Evolutionary conservation across 2,329 filamentous ascomycete genomes (phyloP).

Genomic region (Nothopassalora personata): DNA sequence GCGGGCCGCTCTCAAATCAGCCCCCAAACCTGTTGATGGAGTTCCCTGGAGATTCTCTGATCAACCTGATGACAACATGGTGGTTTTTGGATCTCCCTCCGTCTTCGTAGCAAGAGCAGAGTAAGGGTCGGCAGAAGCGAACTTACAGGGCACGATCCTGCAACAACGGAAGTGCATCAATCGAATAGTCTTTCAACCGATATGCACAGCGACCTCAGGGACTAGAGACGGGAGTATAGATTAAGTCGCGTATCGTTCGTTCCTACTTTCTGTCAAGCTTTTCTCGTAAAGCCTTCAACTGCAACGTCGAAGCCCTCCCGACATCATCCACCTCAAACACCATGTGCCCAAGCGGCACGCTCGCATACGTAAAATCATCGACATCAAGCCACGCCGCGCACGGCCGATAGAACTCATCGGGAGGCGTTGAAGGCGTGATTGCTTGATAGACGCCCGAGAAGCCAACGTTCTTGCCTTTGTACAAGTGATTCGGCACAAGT

Average conservation of each 20-base stretch:
- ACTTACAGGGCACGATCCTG: no score
- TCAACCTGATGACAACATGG: no score
- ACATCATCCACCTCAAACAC: conserved; percentile 22
- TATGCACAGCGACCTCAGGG: no score
- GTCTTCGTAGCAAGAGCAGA: no score
- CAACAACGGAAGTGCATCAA: no score
- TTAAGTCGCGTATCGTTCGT: not conserved
- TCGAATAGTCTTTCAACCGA: no score
- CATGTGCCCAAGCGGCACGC: conserved; percentile 17
- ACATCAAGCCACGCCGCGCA: conserved; percentile 18
- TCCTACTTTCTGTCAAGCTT: conserved; percentile 13
- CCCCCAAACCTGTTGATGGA: no score
- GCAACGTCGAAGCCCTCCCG: conserved; percentile 12
- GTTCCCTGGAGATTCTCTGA: no score
- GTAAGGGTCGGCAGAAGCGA: no score
- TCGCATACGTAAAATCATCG: conserved; percentile 20
- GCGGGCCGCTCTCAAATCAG: no score
- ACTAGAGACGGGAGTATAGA: no score
- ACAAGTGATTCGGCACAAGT: conserved; percentile 26
- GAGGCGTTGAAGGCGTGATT: conserved; percentile 8
- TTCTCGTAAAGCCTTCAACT: conserved; percentile 14
- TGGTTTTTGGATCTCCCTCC: no score
- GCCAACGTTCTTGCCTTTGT: conserved; percentile 10
- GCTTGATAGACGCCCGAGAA: conserved; percentile 17
- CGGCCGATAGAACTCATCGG: conserved; percentile 16